phyloP scores from a whole-genome alignment of 352 stramenopile genomes.

The Phytophthora ramorum region DNA sequence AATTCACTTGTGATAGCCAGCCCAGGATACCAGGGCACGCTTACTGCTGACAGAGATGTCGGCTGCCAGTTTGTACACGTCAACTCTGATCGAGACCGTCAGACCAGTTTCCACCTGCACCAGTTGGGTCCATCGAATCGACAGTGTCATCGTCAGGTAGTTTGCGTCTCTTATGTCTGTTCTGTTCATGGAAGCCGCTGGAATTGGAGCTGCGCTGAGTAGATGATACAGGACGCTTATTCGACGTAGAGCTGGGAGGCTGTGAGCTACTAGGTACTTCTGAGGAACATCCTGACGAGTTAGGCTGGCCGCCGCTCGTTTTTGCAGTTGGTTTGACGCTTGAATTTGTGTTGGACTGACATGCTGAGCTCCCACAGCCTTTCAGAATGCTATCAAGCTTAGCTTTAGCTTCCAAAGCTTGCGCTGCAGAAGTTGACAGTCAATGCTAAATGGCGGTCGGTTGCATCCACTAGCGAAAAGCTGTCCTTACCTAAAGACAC shows the following conservation, averaged over 20 bases:
- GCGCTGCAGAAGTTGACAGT: constrained; percentile 24
- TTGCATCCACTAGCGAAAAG: neutral
- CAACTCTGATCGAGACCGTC: constrained; percentile 27
- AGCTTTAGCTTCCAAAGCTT: constrained; percentile 68
- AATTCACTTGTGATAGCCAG: too few species aligned
- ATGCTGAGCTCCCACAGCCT: constrained; percentile 30
- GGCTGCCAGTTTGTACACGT: neutral
- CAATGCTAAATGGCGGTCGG: neutral
- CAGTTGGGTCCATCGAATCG: constrained; percentile 34
- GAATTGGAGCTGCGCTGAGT: neutral
- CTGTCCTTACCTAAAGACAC: constrained; percentile 58
- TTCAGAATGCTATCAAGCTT: constrained; percentile 68
- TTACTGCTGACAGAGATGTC: too few species aligned
- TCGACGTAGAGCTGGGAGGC: neutral
- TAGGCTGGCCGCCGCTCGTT: too few species aligned
- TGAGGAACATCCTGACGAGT: too few species aligned
- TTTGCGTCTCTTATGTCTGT: constrained; percentile 27
- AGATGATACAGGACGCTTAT: constrained; percentile 18
- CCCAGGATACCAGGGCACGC: too few species aligned
- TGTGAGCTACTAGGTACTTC: too few species aligned
- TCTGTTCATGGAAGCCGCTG: neutral
- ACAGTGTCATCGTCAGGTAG: constrained; percentile 10
- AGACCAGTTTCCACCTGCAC: constrained; percentile 32
- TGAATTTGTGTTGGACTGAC: too few species aligned
- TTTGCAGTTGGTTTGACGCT: constrained; percentile 8